These are phyloP conservation scores for Inosperma sp. DNA, from an alignment of 768 basidiomycete species.

Conservation along the genomic window DNA sequence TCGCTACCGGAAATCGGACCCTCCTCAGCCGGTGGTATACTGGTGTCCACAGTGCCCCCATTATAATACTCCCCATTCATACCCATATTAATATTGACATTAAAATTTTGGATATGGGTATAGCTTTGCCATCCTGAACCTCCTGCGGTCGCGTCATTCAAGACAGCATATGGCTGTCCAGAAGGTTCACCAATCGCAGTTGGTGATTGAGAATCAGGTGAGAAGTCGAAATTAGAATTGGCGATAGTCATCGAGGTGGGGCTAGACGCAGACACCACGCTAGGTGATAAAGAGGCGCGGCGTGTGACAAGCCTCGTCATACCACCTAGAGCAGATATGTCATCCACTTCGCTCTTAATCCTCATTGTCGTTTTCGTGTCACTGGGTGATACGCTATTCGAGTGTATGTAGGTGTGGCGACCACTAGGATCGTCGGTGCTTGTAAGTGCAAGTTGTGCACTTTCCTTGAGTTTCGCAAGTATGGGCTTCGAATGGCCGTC, in stretches of 20 bases:
- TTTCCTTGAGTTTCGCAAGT: conserved; percentile 50
- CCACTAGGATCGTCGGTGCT: conserved; percentile 18
- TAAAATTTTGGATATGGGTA: conserved; percentile 30
- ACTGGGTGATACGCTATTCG: conserved; percentile 12
- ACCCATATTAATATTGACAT: conserved; percentile 31
- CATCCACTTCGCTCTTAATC: conserved; percentile 58
- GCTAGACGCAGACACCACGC: too few relatives aligned
- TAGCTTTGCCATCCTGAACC: conserved; percentile 30
- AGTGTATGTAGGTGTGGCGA: conserved; percentile 11
- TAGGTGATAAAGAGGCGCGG: conserved; percentile 45
- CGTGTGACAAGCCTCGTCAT: conserved; percentile 59
- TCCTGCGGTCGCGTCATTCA: not conserved
- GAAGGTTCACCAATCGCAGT: too few relatives aligned
- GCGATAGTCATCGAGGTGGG: conserved; percentile 44
- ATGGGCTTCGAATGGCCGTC: conserved; percentile 44
- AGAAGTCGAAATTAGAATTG: too few relatives aligned
- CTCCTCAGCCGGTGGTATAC: conserved; percentile 12
- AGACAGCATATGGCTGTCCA: too few relatives aligned
- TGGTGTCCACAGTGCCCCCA: conserved; percentile 10
- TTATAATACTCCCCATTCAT: not conserved
- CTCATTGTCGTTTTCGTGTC: conserved; percentile 23
- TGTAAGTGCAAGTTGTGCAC: conserved; percentile 43
- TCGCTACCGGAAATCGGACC: too few relatives aligned
- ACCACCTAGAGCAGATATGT: conserved; percentile 56
- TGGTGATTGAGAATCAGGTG: not conserved